Evolutionary conservation across 129 eudicot species (phyloP).

Genomic region (Rutidosis leptorrhynchoides): DNA sequence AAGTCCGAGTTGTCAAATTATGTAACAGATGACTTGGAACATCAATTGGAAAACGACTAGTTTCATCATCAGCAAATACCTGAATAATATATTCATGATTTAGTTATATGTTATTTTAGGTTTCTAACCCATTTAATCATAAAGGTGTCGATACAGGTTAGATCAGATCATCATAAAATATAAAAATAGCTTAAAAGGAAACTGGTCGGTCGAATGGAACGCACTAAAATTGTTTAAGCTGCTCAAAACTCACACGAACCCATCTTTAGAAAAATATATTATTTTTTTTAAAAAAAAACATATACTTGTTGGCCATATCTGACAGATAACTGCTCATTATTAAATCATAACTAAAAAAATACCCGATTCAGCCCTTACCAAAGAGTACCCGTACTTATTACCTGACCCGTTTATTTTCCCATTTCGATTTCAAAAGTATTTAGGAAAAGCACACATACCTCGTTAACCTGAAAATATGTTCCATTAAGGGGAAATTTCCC

Average conservation of each 20-base stretch:
- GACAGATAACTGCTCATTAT: neutral
- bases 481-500: conserved; percentile 73
- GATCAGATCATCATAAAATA: neutral
- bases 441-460: conserved; percentile 40
- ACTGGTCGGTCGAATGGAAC: neutral
- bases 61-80: conserved; percentile 79
- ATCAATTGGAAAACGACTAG: conserved; percentile 42
- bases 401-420: neutral
- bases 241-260: neutral
- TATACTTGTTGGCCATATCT: neutral
- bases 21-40: conserved; percentile 46
- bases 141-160: neutral
- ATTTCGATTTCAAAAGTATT: neutral
- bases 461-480: conserved; percentile 76
- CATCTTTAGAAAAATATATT: neutral
- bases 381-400: neutral
- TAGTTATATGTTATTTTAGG: too few species aligned
- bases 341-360: neutral
- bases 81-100: conserved; percentile 26
- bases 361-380: neutral
- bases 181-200: neutral
- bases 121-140: too few species aligned
- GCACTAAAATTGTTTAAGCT: neutral
- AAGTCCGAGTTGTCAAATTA: conserved; percentile 32
- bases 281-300: neutral